Evolutionary conservation across 768 basidiomycete genomes (phyloP).

Genomic region (Albatrellus ellisii): DNA sequence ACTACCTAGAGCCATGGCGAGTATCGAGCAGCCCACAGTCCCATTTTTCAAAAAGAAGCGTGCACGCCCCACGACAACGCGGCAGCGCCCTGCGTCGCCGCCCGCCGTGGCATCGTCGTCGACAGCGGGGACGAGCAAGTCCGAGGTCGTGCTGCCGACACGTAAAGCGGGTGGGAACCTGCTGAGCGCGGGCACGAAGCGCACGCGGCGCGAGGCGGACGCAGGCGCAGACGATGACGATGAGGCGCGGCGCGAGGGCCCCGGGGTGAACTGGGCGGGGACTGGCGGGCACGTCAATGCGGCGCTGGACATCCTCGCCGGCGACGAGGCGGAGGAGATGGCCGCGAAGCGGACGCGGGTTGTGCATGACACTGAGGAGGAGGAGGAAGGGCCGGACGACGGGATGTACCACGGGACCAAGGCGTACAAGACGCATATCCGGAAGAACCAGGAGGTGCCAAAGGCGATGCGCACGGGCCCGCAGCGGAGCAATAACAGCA

Average conservation of each 20-base stretch:
- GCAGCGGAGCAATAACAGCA: constrained; percentile 56
- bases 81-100: constrained; percentile 70
- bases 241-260: constrained; percentile 30
- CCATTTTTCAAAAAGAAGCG: constrained; percentile 88
- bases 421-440: constrained; percentile 69
- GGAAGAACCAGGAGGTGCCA: constrained; percentile 72
- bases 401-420: constrained; percentile 80
- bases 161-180: constrained; percentile 58
- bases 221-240: constrained; percentile 46
- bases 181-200: constrained; percentile 66
- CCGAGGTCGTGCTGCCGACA: constrained; percentile 66
- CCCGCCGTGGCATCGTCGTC: constrained; percentile 22
- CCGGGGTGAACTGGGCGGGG: constrained; percentile 68
- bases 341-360: constrained; percentile 53
- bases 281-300: constrained; percentile 63
- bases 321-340: constrained; percentile 69
- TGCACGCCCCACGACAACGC: constrained; percentile 57
- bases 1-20: no score
- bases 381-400: constrained; percentile 58
- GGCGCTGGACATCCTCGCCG: constrained; percentile 65
- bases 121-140: constrained; percentile 30
- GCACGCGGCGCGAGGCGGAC: constrained; percentile 35
- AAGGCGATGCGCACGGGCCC: constrained; percentile 82
- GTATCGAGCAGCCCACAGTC: constrained; percentile 33
- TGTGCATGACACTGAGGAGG: constrained; percentile 36